phyloP scores from a whole-genome alignment of 768 basidiomycete genomes.

The Cystofilobasidium bisporidii region DNA sequence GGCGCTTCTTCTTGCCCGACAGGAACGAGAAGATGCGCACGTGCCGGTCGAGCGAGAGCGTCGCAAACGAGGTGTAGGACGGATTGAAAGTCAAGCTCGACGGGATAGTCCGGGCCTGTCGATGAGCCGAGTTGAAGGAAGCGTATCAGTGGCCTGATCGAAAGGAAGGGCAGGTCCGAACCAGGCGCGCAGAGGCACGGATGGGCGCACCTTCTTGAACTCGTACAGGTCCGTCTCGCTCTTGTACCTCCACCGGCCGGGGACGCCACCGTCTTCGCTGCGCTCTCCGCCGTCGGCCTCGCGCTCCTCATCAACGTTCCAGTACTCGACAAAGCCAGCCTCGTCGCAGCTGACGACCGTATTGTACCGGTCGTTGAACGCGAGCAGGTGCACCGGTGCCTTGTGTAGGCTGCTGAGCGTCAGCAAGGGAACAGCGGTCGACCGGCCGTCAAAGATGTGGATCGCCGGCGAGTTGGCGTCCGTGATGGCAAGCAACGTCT shows the following conservation, averaged over 20 bases:
- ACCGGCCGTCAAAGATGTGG: slow-evolving; percentile 84
- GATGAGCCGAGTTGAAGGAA: too few species aligned
- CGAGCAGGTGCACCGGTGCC: slow-evolving; percentile 81
- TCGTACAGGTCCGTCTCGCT: slow-evolving; percentile 88
- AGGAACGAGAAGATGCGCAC: slow-evolving; percentile 89
- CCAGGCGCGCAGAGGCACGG: too few species aligned
- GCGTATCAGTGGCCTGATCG: too few species aligned
- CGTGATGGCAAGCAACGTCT: slow-evolving; percentile 78
- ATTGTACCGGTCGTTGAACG: slow-evolving; percentile 85
- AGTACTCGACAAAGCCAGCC: slow-evolving; percentile 90
- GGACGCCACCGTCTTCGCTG: slow-evolving; percentile 55
- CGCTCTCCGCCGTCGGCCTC: slow-evolving; percentile 51
- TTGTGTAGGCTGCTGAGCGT: slow-evolving; percentile 70
- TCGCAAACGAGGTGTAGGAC: slow-evolving; percentile 76
- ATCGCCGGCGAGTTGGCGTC: slow-evolving; percentile 66
- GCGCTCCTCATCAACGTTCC: slow-evolving; percentile 54
- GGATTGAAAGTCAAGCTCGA: slow-evolving; percentile 88
- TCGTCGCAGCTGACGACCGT: slow-evolving; percentile 91
- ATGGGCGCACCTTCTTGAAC: slow-evolving; percentile 82
- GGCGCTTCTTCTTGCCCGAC: slow-evolving; percentile 74
- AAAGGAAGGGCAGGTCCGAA: too few species aligned
- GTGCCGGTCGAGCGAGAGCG: slow-evolving; percentile 89
- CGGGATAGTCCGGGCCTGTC: slow-evolving; percentile 77
- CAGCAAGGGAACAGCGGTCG: slow-evolving; percentile 65
- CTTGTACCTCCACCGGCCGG: slow-evolving; percentile 81